Evolutionary conservation across 306 rosid genomes (phyloP).

Genomic region (Cyamopsis tetragonoloba): DNA sequence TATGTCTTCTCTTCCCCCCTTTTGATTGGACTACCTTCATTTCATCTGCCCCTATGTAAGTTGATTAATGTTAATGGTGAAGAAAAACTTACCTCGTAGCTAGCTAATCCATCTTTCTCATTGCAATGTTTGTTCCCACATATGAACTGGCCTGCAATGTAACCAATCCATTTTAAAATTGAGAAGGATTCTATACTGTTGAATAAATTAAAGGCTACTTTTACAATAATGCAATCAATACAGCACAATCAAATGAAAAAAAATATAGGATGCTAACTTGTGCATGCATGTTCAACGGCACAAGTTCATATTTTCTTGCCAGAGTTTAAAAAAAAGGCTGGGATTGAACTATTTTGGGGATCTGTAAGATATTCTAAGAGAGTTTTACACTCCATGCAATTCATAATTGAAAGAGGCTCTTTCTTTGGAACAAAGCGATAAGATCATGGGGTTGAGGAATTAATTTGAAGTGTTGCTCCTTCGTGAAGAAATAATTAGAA

Average conservation of each 20-base stretch:
- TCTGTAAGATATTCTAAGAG: neutral
- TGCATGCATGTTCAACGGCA: neutral
- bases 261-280: neutral
- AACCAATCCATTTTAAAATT: conserved; percentile 26
- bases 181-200: conserved; percentile 13
- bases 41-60: neutral
- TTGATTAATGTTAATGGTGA: neutral
- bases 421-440: neutral
- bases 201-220: neutral
- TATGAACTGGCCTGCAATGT: conserved; percentile 73
- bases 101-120: conserved; percentile 67
- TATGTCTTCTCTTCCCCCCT: neutral
- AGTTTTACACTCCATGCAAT: neutral
- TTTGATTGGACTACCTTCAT: neutral
- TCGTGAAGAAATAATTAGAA: neutral
- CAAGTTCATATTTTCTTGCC: neutral
- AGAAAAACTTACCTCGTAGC: conserved; percentile 68
- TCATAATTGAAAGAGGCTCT: neutral
- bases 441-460: neutral
- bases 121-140: conserved; percentile 87
- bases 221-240: conserved; percentile 1
- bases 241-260: neutral
- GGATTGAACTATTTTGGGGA: neutral
- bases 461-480: neutral
- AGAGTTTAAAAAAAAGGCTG: neutral